Evolutionary conservation across 441 rosid species (phyloP).

Genomic region (Rhodomyrtus psidioides): DNA sequence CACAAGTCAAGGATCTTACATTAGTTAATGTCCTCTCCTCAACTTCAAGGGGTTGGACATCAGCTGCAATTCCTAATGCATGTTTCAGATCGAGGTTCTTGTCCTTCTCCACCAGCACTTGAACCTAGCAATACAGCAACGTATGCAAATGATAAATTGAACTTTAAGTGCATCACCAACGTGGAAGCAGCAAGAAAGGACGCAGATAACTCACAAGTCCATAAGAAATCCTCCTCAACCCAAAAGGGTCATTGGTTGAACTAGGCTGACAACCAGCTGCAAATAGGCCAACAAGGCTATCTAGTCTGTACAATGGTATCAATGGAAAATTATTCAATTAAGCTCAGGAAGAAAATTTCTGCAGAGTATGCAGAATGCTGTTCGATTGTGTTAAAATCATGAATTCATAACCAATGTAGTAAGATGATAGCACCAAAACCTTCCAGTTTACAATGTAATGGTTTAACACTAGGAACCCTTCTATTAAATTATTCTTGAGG

Average conservation of each 20-base stretch:
- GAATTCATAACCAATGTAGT: background rate
- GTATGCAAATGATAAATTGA: background rate
- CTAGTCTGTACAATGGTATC: slow-evolving; percentile 45
- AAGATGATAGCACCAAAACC: background rate
- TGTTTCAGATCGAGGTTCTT: slow-evolving; percentile 53
- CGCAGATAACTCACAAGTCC: slow-evolving; percentile 69
- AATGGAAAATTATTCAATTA: background rate
- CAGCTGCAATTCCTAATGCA: slow-evolving; percentile 70
- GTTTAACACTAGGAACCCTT: background rate
- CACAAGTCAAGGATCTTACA: slow-evolving; percentile 36
- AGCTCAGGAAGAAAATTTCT: background rate
- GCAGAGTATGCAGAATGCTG: background rate
- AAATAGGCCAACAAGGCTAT: slow-evolving; percentile 92
- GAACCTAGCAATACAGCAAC: slow-evolving; percentile 52
- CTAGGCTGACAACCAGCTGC: slow-evolving; percentile 98
- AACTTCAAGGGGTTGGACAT: slow-evolving; percentile 62
- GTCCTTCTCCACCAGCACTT: slow-evolving; percentile 76
- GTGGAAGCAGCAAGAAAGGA: background rate
- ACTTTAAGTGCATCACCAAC: background rate
- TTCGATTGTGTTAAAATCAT: background rate
- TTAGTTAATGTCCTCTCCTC: slow-evolving; percentile 49
- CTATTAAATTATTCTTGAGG: background rate
- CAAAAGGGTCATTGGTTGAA: slow-evolving; percentile 91
- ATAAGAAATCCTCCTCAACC: slow-evolving; percentile 88
- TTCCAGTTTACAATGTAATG: background rate